Base-by-base conservation (phyloP, 2,329 filamentous ascomycete genomes). In the Ophiobolus disseminans region DNA sequence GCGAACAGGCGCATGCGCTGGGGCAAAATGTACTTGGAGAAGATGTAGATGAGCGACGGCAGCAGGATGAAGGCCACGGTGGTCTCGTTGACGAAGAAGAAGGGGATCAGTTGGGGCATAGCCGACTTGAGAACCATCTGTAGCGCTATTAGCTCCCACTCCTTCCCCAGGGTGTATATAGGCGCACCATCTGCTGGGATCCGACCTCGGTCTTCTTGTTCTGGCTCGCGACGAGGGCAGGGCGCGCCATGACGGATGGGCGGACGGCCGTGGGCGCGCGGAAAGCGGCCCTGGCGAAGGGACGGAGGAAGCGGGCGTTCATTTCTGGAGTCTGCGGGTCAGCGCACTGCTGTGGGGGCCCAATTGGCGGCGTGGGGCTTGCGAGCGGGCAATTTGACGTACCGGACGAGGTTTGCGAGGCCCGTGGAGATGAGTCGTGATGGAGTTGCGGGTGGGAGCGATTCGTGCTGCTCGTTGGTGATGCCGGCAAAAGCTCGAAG, bases 41-140 rank as follows among this genome's bases (percentile, higher is more conserved):
- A 65, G 60, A 76, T 45, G 66, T 75, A 76, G 70, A 76, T 74
- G 58, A 76, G 69, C 44, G 71, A 66, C 35, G 73, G 73, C 34
- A 76, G 62, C 48, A 73, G 60, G 63, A 75, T 60, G 58, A 75
- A 75, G 37, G 73, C 73, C 55, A 70, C 60, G 53, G 69, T 73
- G 50, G 68, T 72, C 71, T 76, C 73, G 67, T 75, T 76, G 63
- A 76, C 72, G 69, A 75, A 75, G 69, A 75, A 76, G 70, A 76
- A 76, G 57, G 73, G 73, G 39, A 76, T 68, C 51, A 76, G 73
- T 66, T 76, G 73, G 51, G 73, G 73, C 73, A 76, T 76, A 53
- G 72, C 73, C 54, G 73, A 73, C 65, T 72, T 70, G 60, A 75
- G 70, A 44, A 73, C 57, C 11, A 60, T 70, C 73, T 75, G 49